Percentiles rank a stretch among this genome's conserved stretches.
These are phyloP conservation scores for Punctularia strigosozonata DNA, from an alignment of 768 basidiomycete species.

Conservation along the genomic window DNA sequence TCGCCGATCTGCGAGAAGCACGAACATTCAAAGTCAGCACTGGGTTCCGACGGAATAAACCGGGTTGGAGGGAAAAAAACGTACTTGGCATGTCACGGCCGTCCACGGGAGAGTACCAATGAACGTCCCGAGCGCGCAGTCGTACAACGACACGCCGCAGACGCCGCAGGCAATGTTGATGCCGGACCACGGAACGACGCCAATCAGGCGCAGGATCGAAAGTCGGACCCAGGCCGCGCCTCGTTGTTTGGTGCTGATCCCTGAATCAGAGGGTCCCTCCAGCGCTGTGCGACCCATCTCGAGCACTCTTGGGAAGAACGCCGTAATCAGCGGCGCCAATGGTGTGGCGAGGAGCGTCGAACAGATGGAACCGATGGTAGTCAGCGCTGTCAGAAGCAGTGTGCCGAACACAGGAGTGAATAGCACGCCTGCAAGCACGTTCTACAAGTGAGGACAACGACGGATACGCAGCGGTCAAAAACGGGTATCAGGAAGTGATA, in stretches of 20 bases:
- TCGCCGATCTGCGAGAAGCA: slow-evolving; percentile 55
- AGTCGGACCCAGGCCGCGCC: slow-evolving; percentile 67
- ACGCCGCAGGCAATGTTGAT: slow-evolving; percentile 96
- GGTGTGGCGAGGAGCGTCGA: slow-evolving; percentile 76
- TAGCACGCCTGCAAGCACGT: slow-evolving; percentile 80
- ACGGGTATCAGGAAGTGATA: slow-evolving; percentile 5
- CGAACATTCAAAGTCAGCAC: not conserved
- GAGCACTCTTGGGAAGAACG: slow-evolving; percentile 74
- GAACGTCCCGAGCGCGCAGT: slow-evolving; percentile 74
- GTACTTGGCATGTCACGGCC: slow-evolving; percentile 80
- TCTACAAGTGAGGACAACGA: slow-evolving; percentile 32
- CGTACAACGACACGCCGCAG: slow-evolving; percentile 62
- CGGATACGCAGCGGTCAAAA: not conserved
- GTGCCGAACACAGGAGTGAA: slow-evolving; percentile 79
- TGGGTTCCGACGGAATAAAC: not conserved
- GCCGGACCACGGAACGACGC: slow-evolving; percentile 93
- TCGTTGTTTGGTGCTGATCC: slow-evolving; percentile 22
- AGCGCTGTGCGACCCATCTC: slow-evolving; percentile 76
- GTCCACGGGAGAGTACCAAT: slow-evolving; percentile 85
- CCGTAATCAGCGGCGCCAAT: slow-evolving; percentile 71
- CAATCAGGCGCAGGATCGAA: slow-evolving; percentile 79
- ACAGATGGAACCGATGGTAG: slow-evolving; percentile 75
- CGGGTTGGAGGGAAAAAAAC: slow-evolving; percentile 9
- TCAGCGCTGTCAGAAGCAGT: slow-evolving; percentile 69
- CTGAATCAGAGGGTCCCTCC: slow-evolving; percentile 42